A percentile compares a stretch with the other conserved stretches of the same genome.
Conservation (phyloP, 2,329 filamentous ascomycete species). For the Talaromyces sp. region DNA sequence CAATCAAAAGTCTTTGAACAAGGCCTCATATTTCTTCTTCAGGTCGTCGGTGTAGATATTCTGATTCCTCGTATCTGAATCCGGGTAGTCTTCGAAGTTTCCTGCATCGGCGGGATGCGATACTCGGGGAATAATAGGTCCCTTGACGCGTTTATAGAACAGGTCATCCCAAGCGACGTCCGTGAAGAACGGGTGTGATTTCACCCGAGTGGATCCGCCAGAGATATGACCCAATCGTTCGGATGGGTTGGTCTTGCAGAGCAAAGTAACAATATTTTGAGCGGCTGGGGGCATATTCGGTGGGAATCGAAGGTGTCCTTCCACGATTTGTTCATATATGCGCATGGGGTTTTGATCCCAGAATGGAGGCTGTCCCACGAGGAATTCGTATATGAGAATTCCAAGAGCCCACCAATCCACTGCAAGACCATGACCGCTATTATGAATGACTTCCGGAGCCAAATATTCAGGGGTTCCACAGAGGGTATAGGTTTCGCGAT, state of each 20-base stretch:
- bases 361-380: constrained; percentile 68
- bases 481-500: constrained; percentile 64
- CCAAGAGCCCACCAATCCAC: constrained; percentile 72
- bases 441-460: constrained; percentile 68
- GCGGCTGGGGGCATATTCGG: constrained; percentile 61
- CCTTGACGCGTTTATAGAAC: constrained; percentile 61
- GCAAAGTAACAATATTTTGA: constrained; percentile 62
- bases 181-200: constrained; percentile 64
- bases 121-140: constrained; percentile 65
- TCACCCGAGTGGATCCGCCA: constrained; percentile 62
- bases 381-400: constrained; percentile 68
- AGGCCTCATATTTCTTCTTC: constrained; percentile 61
- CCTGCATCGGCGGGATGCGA: constrained; percentile 62
- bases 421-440: constrained; percentile 65
- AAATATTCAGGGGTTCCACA: constrained; percentile 70
- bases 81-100: constrained; percentile 68
- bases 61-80: constrained; percentile 55
- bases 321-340: constrained; percentile 69
- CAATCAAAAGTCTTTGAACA: constrained; percentile 63
- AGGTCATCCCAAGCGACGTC: constrained; percentile 65
- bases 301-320: constrained; percentile 64
- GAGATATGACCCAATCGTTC: constrained; percentile 66
- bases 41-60: constrained; percentile 63
- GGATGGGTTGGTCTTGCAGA: constrained; percentile 66
- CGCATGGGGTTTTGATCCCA: constrained; percentile 72